Percentiles rank a stretch among this genome's conserved stretches.
Evolutionary conservation across 345 rosid genomes (phyloP).

Genomic region (Pugionium cornutum): DNA sequence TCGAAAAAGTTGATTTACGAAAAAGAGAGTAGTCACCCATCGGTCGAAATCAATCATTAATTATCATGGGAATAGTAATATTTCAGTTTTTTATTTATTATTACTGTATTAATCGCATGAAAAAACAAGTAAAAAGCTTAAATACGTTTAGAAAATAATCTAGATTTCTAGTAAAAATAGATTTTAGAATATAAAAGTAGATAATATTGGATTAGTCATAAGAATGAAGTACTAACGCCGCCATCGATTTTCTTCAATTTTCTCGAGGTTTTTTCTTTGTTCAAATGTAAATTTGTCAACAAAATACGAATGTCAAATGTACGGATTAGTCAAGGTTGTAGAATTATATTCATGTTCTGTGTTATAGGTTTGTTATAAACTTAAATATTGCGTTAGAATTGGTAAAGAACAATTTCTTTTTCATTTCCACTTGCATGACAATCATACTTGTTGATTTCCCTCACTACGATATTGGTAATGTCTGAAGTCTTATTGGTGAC

Average conservation of each 20-base stretch:
- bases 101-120: no score
- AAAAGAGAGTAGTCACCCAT: slow-evolving; percentile 19
- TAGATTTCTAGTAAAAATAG: neutral
- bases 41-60: slow-evolving; percentile 13
- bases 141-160: neutral
- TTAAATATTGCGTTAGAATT: no score
- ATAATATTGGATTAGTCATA: slow-evolving; percentile 29
- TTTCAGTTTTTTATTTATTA: no score
- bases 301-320: slow-evolving; percentile 38
- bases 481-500: no score
- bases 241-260: slow-evolving; percentile 11
- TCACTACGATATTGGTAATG: no score
- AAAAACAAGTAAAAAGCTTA: no score
- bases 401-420: no score
- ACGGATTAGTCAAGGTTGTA: slow-evolving; percentile 30
- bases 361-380: no score
- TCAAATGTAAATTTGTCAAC: slow-evolving; percentile 33
- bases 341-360: neutral
- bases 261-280: slow-evolving; percentile 5
- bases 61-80: neutral
- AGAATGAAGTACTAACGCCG: slow-evolving; percentile 7
- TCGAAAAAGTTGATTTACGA: neutral
- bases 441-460: no score
- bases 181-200: slow-evolving; percentile 3
- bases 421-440: no score